Evolutionary conservation across 2,329 filamentous ascomycete genomes (phyloP).

Genomic region (Ramularia collo-cygni): DNA sequence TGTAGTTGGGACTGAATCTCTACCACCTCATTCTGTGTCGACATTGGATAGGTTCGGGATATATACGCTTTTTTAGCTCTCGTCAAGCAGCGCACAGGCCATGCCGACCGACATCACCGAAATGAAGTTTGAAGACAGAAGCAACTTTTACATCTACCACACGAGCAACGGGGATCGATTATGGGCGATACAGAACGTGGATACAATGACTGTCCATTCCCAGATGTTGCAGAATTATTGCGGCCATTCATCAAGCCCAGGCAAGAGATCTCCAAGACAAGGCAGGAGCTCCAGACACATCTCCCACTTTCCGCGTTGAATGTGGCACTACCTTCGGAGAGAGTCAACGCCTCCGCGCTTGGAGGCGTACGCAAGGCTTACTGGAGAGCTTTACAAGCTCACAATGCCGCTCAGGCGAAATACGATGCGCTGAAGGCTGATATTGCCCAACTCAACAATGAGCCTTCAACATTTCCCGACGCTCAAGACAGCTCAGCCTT

Average conservation of each 20-base stretch:
- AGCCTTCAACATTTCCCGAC: background rate
- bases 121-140: no score
- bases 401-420: constrained; percentile 22
- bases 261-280: constrained; percentile 22
- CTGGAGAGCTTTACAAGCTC: constrained; percentile 24
- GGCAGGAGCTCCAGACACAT: constrained; percentile 22
- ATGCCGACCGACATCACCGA: no score
- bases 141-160: no score
- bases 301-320: constrained; percentile 17
- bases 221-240: constrained; percentile 24
- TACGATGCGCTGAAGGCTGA: constrained; percentile 27
- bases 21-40: no score
- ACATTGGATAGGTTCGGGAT: no score
- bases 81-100: no score
- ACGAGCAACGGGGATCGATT: background rate
- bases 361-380: constrained; percentile 28
- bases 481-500: constrained; percentile 3
- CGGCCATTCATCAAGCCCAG: constrained; percentile 26
- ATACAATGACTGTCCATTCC: constrained; percentile 19
- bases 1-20: no score
- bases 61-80: no score
- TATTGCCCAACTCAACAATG: constrained; percentile 12
- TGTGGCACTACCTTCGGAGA: constrained; percentile 3
- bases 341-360: constrained; percentile 14
- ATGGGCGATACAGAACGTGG: background rate